phyloP scores from a whole-genome alignment of 208 protist species.

The Crithidia expoeki region DNA sequence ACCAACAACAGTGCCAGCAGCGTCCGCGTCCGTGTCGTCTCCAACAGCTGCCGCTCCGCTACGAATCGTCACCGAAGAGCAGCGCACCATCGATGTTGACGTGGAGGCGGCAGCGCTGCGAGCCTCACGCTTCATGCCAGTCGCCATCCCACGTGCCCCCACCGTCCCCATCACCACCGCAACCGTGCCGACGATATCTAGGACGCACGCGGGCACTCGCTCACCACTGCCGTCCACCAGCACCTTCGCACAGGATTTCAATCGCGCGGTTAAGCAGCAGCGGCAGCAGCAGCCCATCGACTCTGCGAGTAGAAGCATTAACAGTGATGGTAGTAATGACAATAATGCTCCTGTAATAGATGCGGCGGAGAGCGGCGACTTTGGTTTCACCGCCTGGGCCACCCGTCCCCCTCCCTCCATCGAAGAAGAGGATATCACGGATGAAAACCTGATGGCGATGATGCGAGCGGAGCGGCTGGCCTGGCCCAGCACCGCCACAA shows the following conservation, averaged over 20 bases:
- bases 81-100: constrained; percentile 34
- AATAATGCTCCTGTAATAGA: background rate
- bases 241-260: background rate
- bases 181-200: constrained; percentile 6
- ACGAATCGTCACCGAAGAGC: constrained; percentile 11
- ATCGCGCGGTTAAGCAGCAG: constrained; percentile 1
- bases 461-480: constrained; percentile 49
- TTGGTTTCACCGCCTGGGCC: constrained; percentile 23
- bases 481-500: constrained; percentile 9
- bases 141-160: constrained; percentile 55
- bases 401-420: constrained; percentile 32
- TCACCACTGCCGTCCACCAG: background rate
- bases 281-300: background rate
- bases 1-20: background rate
- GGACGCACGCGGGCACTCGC: background rate
- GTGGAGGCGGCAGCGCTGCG: constrained; percentile 57
- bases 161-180: constrained; percentile 25
- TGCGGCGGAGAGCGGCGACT: background rate
- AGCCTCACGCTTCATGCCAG: constrained; percentile 50
- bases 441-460: constrained; percentile 38
- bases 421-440: constrained; percentile 35
- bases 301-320: background rate
- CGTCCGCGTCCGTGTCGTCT: background rate
- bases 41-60: background rate
- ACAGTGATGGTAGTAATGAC: too few relatives aligned